Conservation (phyloP, 1,284 basidiomycete species). For the Ceratobasidium sp. region DNA sequence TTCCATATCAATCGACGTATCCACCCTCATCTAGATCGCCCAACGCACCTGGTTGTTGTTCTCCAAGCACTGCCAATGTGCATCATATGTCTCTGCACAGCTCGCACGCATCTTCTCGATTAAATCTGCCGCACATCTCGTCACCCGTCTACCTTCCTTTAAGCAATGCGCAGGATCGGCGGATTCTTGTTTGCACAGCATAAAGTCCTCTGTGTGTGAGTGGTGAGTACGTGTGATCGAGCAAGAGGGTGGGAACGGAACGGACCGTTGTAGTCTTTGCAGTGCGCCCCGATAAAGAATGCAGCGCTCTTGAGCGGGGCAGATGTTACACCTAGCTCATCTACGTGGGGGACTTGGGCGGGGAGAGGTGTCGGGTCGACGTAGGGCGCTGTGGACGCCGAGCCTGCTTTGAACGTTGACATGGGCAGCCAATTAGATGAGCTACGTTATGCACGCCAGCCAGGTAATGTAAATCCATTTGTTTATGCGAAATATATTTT, state of each 20-base stretch:
- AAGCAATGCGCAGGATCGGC: slow-evolving; percentile 91
- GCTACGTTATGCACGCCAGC: slow-evolving; percentile 1
- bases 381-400: slow-evolving; percentile 53
- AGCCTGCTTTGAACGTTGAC: slow-evolving; percentile 31
- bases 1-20: slow-evolving; percentile 3
- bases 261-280: slow-evolving; percentile 96
- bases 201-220: slow-evolving; percentile 87
- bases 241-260: neutral
- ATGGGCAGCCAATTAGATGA: slow-evolving; percentile 33
- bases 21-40: slow-evolving; percentile 8
- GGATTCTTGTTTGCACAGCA: slow-evolving; percentile 97
- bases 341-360: slow-evolving; percentile 77
- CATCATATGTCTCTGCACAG: slow-evolving; percentile 87
- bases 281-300: slow-evolving; percentile 96
- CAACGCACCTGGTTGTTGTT: slow-evolving; percentile 87
- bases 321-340: slow-evolving; percentile 90
- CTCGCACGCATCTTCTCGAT: slow-evolving; percentile 93
- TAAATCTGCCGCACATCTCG: slow-evolving; percentile 94
- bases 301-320: slow-evolving; percentile 95
- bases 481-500: neutral
- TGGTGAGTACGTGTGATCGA: neutral
- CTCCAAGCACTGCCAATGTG: slow-evolving; percentile 96
- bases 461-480: neutral
- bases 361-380: slow-evolving; percentile 78
- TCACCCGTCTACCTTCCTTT: slow-evolving; percentile 95